These are phyloP conservation scores for Pseudovirgaria hyperparasitica DNA, from an alignment of 2,329 filamentous ascomycete species.

Conservation along the genomic window DNA sequence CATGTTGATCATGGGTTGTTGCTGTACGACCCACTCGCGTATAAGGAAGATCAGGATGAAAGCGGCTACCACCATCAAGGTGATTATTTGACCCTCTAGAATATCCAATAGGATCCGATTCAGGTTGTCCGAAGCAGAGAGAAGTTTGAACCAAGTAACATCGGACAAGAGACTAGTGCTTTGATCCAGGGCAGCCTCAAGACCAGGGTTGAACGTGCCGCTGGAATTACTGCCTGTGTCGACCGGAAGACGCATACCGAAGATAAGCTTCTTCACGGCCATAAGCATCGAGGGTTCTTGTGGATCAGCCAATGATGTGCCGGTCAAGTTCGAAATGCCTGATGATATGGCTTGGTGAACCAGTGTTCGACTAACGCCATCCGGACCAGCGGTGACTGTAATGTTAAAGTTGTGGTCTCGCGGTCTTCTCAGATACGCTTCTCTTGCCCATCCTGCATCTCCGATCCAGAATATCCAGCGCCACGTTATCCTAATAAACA, in stretches of 20 bases:
- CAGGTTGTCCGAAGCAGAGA: constrained; percentile 55
- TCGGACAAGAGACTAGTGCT: constrained; percentile 40
- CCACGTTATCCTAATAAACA: constrained; percentile 85
- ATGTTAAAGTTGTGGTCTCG: constrained; percentile 8
- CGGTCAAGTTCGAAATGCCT: constrained; percentile 6
- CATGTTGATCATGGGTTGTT: constrained; percentile 86
- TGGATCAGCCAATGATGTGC: background rate
- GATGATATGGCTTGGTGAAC: constrained; percentile 10
- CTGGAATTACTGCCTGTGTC: constrained; percentile 14
- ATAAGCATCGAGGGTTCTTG: constrained; percentile 19
- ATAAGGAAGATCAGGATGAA: constrained; percentile 98
- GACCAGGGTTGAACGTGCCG: constrained; percentile 11
- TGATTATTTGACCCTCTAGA: constrained; percentile 88
- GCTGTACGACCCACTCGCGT: constrained; percentile 94
- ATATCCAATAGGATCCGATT: constrained; percentile 74
- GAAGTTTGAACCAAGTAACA: constrained; percentile 30
- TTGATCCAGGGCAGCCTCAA: constrained; percentile 16
- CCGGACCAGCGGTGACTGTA: constrained; percentile 10
- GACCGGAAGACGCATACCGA: constrained; percentile 15
- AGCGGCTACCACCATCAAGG: constrained; percentile 75
- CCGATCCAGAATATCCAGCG: constrained; percentile 89
- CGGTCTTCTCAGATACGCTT: constrained; percentile 24
- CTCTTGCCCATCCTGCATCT: constrained; percentile 54
- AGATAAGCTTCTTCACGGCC: constrained; percentile 29
- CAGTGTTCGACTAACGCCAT: no score